Percentiles rank a stretch among this genome's conserved stretches.
phyloP scores from a whole-genome alignment of 495 filamentous ascomycete genomes.

The Lichenothelia convexa region DNA sequence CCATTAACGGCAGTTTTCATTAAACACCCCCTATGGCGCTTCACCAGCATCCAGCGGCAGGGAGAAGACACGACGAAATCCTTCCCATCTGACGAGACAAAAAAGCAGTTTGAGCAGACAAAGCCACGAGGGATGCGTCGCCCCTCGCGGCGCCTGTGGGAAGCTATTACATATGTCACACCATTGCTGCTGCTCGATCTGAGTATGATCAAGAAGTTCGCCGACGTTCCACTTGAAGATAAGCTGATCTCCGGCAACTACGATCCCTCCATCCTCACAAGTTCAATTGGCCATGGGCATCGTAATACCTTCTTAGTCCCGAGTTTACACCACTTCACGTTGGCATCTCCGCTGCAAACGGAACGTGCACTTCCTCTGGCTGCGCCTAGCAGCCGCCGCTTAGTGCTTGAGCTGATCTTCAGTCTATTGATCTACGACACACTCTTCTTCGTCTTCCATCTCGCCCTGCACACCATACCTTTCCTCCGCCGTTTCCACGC shows the following conservation, averaged over 20 bases:
- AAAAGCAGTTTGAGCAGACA: slow-evolving; percentile 3
- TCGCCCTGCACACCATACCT: slow-evolving; percentile 16
- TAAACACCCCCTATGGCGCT: slow-evolving; percentile 13
- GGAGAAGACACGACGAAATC: too few species aligned
- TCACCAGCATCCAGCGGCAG: too few species aligned
- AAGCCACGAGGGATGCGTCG: slow-evolving; percentile 15
- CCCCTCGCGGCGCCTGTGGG: slow-evolving; percentile 10
- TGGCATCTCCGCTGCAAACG: slow-evolving; percentile 15
- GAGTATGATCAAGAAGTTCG: slow-evolving; percentile 21
- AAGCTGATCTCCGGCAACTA: slow-evolving; percentile 17
- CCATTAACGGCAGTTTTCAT: slow-evolving; percentile 11
- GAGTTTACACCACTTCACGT: slow-evolving; percentile 16
- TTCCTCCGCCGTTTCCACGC: slow-evolving; percentile 9
- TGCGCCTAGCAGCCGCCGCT: slow-evolving; percentile 13
- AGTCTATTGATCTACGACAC: slow-evolving; percentile 18
- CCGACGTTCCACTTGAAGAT: slow-evolving; percentile 10
- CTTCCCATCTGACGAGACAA: not conserved
- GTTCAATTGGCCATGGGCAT: too few species aligned
- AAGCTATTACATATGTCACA: slow-evolving; percentile 11
- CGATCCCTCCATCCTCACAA: slow-evolving; percentile 3
- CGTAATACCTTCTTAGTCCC: slow-evolving; percentile 13
- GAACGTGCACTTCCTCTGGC: slow-evolving; percentile 13
- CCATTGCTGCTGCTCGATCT: slow-evolving; percentile 17
- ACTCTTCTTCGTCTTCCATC: slow-evolving; percentile 21
- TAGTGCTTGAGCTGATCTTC: slow-evolving; percentile 13